Conservation (phyloP, 768 basidiomycete species). For the Lentinula sp. region DNA sequence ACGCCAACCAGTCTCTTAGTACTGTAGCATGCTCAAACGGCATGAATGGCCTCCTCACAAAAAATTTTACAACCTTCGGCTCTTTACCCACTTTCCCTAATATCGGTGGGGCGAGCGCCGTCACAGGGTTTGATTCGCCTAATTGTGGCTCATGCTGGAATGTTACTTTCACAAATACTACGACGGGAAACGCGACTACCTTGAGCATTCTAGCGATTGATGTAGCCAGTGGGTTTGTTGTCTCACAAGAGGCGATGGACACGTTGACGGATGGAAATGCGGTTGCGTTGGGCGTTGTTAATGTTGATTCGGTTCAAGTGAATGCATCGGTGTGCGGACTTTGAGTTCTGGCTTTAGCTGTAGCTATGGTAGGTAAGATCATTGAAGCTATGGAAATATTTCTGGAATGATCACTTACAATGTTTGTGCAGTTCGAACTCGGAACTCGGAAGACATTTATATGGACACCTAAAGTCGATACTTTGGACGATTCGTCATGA, state of each 20-base stretch:
- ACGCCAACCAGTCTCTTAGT: slow-evolving; percentile 21
- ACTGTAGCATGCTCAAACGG: slow-evolving; percentile 45
- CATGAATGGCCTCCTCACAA: slow-evolving; percentile 32
- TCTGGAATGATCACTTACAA: not conserved
- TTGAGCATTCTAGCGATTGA: slow-evolving; percentile 3
- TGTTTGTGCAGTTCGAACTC: not conserved
- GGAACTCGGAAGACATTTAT: not conserved
- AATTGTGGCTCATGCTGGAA: slow-evolving; percentile 44
- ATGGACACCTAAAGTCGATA: not conserved
- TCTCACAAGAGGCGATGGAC: slow-evolving; percentile 5
- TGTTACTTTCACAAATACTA: slow-evolving; percentile 23
- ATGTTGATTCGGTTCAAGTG: not conserved
- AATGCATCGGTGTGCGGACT: not conserved
- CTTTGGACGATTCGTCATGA: not conserved
- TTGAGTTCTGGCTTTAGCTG: slow-evolving; percentile 11
- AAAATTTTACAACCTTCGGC: slow-evolving; percentile 31
- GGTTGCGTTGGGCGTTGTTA: slow-evolving; percentile 1
- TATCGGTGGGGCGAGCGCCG: slow-evolving; percentile 35
- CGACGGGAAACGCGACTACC: not conserved
- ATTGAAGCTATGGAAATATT: not conserved
- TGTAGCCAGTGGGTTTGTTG: not conserved
- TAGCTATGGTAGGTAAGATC: not conserved
- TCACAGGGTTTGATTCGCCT: slow-evolving; percentile 31
- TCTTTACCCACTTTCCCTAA: slow-evolving; percentile 37
- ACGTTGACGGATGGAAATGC: slow-evolving; percentile 3